Evolutionary conservation across 805 yeast genomes (phyloP), one percentile per base, ranked within the genome.

Genomic region (Jamesozyma lodderae): DNA sequence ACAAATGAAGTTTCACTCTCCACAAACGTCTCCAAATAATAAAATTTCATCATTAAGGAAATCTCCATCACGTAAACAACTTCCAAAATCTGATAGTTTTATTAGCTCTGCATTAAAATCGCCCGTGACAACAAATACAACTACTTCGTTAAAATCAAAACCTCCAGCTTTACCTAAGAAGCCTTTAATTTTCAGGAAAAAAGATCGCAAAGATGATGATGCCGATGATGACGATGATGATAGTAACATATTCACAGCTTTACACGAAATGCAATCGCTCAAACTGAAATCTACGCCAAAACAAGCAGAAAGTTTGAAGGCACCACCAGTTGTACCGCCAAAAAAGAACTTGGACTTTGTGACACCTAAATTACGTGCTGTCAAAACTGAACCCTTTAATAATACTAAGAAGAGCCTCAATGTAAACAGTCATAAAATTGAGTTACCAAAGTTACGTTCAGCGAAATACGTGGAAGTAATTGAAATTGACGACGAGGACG

Each of bases 71-170:
- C 31, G 16, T 21, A 10, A n/a, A 6, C 25, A 35, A 6, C 14
- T 25, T n/a, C 39, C 43, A 19, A 27, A 38, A 15, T 42, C 53
- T 9, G 51, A 46, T 23, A 47, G 48, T 35, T 53, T 53, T 20
- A 50, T 53, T 23, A 41, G 40, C n/a, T 51, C 58, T 16, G 51
- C 52, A 4, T 18, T 51, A 16, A 37, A 40, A 18, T 37, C 36
- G 14, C 7, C 28, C 8, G 8, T 7, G 11, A 18, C 37, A 16
- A 15, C 10, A 17, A 20, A 7, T 14, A 32, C 19, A 6, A 21
- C 18, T 28, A 31, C n/a, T 5, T 17, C 36, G 13, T 37, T 32
- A 20, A 31, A 43, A 29, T 25, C 26, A 16, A 26, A 47, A 35
- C 56, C 55, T 4, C n/a, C n/a, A n/a, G 22, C 30, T 8, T 18